Conservation (phyloP, 257 asterid species). For the Eucommia ulmoides region DNA sequence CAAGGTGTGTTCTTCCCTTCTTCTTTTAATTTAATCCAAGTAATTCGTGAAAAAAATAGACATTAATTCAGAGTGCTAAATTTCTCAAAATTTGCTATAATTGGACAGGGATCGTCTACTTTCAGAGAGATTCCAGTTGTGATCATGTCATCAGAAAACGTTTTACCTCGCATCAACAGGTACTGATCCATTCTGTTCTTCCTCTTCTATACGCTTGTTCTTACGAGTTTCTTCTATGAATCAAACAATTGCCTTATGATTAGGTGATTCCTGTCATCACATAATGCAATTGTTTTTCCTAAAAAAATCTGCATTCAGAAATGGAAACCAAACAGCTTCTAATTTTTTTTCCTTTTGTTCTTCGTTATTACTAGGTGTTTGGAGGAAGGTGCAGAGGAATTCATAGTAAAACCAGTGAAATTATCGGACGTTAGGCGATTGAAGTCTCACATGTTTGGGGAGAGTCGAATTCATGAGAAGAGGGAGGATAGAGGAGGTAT, state of each 20-base stretch:
- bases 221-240: slow-evolving; percentile 28
- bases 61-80: neutral
- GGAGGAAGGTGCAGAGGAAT: slow-evolving; percentile 97
- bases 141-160: slow-evolving; percentile 93
- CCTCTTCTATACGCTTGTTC: slow-evolving; percentile 6
- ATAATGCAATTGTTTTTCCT: no score
- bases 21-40: slow-evolving; percentile 1
- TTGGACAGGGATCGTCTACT: slow-evolving; percentile 66
- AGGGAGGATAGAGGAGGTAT: slow-evolving; percentile 25
- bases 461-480: slow-evolving; percentile 22
- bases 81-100: slow-evolving; percentile 7
- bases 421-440: slow-evolving; percentile 66
- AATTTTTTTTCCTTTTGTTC: neutral
- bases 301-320: neutral
- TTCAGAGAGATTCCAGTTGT: slow-evolving; percentile 90
- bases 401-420: slow-evolving; percentile 80
- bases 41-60: neutral
- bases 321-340: neutral
- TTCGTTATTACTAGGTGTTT: slow-evolving; percentile 47
- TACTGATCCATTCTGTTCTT: slow-evolving; percentile 14
- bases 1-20: slow-evolving; percentile 35
- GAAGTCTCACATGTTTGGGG: slow-evolving; percentile 67
- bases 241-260: slow-evolving; percentile 28
- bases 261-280: no score
- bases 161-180: slow-evolving; percentile 35